Conservation (phyloP, 192 early-diverging fungal species). For the Cladochytrium replicatum region DNA sequence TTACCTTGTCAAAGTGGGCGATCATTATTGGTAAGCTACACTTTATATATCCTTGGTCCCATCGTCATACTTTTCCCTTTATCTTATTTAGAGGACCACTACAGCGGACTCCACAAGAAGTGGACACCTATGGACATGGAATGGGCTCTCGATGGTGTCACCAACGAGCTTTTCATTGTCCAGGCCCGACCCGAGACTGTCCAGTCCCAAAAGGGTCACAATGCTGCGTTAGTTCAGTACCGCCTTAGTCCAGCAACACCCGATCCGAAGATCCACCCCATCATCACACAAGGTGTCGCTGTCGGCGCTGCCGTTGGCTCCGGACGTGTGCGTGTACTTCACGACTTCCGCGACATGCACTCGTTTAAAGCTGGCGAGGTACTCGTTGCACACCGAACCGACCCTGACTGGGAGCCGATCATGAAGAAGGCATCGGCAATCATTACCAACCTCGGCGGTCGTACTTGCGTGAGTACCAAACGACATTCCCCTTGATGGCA, state of each 20-base stretch:
- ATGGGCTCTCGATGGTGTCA: constrained; percentile 1
- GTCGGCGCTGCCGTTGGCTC: not conserved
- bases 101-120: not conserved
- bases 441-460: constrained; percentile 11
- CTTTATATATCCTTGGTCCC: not conserved
- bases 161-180: constrained; percentile 3
- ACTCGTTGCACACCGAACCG: constrained; percentile 6
- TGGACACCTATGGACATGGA: no score
- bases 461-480: no score
- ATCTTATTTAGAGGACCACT: no score
- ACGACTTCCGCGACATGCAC: constrained; percentile 1
- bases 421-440: constrained; percentile 13
- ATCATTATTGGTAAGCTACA: constrained; percentile 5
- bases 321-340: constrained; percentile 4
- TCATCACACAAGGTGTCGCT: no score
- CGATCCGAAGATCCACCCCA: no score
- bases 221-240: no score
- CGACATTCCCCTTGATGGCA: no score
- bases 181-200: constrained; percentile 7
- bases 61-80: no score
- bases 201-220: no score
- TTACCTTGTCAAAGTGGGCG: constrained; percentile 1
- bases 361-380: constrained; percentile 10
- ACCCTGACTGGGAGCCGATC: constrained; percentile 15
- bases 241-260: no score